phyloP scores from a whole-genome alignment of 2,329 filamentous ascomycete genomes.

The Ambrosiella xylebori region DNA sequence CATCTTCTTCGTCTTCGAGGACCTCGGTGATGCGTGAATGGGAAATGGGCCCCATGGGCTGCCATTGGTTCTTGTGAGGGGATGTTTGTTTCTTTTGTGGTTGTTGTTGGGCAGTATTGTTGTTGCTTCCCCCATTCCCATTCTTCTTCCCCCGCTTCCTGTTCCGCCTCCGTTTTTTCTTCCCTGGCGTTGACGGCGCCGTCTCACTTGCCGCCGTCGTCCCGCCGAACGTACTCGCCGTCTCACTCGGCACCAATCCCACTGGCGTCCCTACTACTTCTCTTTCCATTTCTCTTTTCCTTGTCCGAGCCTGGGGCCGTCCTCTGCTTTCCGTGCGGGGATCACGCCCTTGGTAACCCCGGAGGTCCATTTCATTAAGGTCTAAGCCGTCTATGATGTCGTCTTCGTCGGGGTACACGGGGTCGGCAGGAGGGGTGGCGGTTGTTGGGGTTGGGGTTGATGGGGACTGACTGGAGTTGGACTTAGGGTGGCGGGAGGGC shows the following conservation, averaged over 20 bases:
- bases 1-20: constrained; percentile 1
- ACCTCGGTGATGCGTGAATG: neutral
- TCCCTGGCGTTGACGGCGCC: neutral
- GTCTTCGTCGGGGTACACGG: constrained; percentile 8
- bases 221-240: constrained; percentile 6
- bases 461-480: neutral
- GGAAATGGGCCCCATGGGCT: neutral
- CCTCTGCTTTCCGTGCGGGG: no score
- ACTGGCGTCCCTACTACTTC: no score
- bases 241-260: neutral
- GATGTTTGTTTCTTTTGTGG: neutral
- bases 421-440: constrained; percentile 1
- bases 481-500: constrained; percentile 3
- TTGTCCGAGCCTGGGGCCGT: no score
- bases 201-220: constrained; percentile 9
- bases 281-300: no score
- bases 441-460: neutral
- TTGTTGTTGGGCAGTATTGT: neutral
- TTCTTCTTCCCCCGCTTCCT: neutral
- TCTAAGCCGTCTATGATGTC: constrained; percentile 12
- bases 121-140: neutral
- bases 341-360: neutral
- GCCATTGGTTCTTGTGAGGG: neutral
- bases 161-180: constrained; percentile 2
- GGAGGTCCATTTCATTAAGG: neutral